Base-by-base conservation (phyloP, 192 early-diverging fungal species). In the Rhizophagus clarus region DNA sequence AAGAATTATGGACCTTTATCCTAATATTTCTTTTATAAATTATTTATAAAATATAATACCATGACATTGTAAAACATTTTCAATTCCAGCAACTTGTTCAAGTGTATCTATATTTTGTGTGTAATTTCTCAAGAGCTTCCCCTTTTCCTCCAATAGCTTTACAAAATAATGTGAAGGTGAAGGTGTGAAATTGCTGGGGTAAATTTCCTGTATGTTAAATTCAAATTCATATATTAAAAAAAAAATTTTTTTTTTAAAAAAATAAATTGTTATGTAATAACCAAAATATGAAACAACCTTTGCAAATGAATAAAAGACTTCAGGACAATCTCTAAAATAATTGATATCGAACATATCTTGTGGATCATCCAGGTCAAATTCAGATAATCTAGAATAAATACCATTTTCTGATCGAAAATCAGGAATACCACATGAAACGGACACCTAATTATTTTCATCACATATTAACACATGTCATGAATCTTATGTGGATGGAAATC, bases 81-180 rank as follows among this genome's bases (percentile, higher is more conserved):
- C 83, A 61, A 99, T 97, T 7, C 94, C 95, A 10, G 95, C 92
- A 42, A 91, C 88, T 61, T 95, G 91, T 82, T 99, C 98, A 15
- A 99, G 82, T 3, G 95, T 97, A 81, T 98, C 97, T 72, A 99
- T 99, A 79, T 99, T 99, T 79, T 99, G 97, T 1, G 97, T 97
- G 82, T 99, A 99, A 79, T 98, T 98, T 71, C 96, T 87, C 29
- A 98, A 80, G 61, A 99, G 85, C 84, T 96, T 94, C 2, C 90
- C 94, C 69, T 94, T 85, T 9, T 93, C 87, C 80, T 99, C 97
- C 12, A 99, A 83, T 61, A 96, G 78, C 82, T 96, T 96, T 76
- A 98, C 88, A 86, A 98, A 98, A 47, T 88, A 82, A 82, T 98
- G 97, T 8, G 92, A 92, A 0, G 93, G 93, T 31, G 94, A 95